These are phyloP conservation scores for Moniliella sp. DNA, from an alignment of 1,284 basidiomycete species.

Conservation along the genomic window DNA sequence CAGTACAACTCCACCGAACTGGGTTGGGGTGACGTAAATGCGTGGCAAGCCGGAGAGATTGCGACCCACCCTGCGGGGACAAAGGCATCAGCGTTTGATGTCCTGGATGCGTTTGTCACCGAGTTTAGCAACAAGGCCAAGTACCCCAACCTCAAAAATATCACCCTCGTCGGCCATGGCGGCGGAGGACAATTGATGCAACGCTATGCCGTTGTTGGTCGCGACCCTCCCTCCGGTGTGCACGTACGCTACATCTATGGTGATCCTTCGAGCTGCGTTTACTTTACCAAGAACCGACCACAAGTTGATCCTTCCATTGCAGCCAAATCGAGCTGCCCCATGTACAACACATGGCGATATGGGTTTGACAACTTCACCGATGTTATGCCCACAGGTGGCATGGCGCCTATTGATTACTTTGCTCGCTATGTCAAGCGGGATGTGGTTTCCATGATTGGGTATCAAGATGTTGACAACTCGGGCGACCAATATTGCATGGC, in stretches of 20 bases:
- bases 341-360: slow-evolving; percentile 16
- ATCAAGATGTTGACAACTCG: slow-evolving; percentile 6
- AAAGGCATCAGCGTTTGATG: slow-evolving; percentile 7
- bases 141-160: slow-evolving; percentile 16
- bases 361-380: slow-evolving; percentile 7
- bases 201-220: slow-evolving; percentile 13
- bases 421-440: slow-evolving; percentile 10
- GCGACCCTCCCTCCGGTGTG: slow-evolving; percentile 4
- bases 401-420: slow-evolving; percentile 5
- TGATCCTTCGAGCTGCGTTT: slow-evolving; percentile 13
- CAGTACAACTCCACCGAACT: slow-evolving; percentile 6
- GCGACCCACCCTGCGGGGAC: slow-evolving; percentile 6
- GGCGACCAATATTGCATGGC: slow-evolving; percentile 24
- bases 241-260: slow-evolving; percentile 14
- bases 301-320: slow-evolving; percentile 10
- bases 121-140: slow-evolving; percentile 4
- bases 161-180: slow-evolving; percentile 22
- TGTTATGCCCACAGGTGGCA: background rate
- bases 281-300: slow-evolving; percentile 18
- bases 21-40: slow-evolving; percentile 16
- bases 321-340: slow-evolving; percentile 4
- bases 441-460: slow-evolving; percentile 13
- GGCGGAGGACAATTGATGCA: slow-evolving; percentile 18
- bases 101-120: slow-evolving; percentile 8
- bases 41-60: slow-evolving; percentile 12